Percentiles rank a stretch among this genome's conserved stretches.
phyloP scores from a whole-genome alignment of 371 early-diverging fungal species.

The Rhizopus delemar region DNA sequence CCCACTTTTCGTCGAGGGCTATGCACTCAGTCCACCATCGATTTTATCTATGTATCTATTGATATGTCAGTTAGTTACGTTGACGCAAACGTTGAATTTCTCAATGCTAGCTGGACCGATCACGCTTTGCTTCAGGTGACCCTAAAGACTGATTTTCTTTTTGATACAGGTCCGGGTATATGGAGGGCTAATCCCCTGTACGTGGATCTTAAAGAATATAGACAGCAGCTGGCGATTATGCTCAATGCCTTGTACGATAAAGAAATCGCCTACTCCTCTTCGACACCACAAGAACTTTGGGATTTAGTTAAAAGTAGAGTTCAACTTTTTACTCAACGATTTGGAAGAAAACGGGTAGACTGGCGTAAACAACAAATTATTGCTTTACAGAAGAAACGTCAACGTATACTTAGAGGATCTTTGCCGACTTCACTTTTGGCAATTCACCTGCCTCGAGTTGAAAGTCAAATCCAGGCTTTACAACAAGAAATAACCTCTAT shows the following conservation, averaged over 20 bases:
- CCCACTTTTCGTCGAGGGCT: neutral
- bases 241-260: no score
- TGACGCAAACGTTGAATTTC: neutral
- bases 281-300: no score
- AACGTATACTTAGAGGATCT: neutral
- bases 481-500: neutral
- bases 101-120: slow-evolving; percentile 2
- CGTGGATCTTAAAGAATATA: no score
- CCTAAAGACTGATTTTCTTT: neutral
- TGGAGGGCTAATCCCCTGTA: slow-evolving; percentile 6
- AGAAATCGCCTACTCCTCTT: no score
- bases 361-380: neutral
- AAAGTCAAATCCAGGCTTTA: neutral
- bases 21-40: neutral
- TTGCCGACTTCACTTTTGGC: no score
- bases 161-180: slow-evolving; percentile 1
- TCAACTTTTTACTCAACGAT: no score
- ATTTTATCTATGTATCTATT: neutral
- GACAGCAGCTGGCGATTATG: no score
- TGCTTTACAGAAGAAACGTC: slow-evolving; percentile 3
- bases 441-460: neutral
- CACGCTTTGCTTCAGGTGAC: slow-evolving; percentile 5
- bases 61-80: neutral
- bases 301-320: neutral
- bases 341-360: neutral